These are phyloP conservation scores for Aspergillus chevalieri DNA, from an alignment of 2,329 filamentous ascomycete species.

Conservation along the genomic window DNA sequence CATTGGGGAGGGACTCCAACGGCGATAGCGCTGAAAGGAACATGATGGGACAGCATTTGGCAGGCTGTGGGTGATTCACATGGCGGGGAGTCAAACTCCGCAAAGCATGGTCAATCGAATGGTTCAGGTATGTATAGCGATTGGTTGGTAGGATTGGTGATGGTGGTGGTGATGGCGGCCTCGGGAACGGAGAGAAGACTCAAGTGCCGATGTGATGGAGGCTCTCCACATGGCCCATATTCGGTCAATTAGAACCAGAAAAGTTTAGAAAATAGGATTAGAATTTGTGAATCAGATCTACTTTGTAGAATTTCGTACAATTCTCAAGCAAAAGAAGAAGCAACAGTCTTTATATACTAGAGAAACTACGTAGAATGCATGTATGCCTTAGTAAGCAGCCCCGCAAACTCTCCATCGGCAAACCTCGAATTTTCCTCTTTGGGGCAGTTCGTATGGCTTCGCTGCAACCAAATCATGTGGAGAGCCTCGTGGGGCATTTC, in stretches of 20 bases:
- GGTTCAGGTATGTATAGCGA: background rate
- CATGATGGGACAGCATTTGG: conserved; percentile 10
- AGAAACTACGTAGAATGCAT: background rate
- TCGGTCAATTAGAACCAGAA: background rate
- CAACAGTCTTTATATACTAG: background rate
- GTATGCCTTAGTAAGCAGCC: background rate
- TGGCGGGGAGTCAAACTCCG: conserved; percentile 3
- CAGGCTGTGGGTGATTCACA: conserved; percentile 5
- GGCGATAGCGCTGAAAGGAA: conserved; percentile 12
- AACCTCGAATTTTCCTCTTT: too few species aligned
- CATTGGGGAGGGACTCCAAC: conserved; percentile 50
- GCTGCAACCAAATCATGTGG: background rate
- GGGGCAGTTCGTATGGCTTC: background rate
- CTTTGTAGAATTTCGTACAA: background rate
- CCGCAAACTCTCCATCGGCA: background rate
- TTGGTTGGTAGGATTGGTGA: background rate
- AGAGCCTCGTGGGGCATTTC: background rate
- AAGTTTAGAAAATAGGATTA: too few species aligned
- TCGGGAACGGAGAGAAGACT: conserved; percentile 9
- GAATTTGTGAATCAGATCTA: too few species aligned
- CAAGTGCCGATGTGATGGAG: conserved; percentile 13
- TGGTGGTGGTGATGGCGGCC: conserved; percentile 1
- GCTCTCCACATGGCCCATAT: background rate
- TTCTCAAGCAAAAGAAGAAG: background rate
- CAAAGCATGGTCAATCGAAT: background rate